Evolutionary conservation across 768 basidiomycete genomes (phyloP), one percentile per base, ranked within the genome.

Genomic region (Crucibulum laeve): DNA sequence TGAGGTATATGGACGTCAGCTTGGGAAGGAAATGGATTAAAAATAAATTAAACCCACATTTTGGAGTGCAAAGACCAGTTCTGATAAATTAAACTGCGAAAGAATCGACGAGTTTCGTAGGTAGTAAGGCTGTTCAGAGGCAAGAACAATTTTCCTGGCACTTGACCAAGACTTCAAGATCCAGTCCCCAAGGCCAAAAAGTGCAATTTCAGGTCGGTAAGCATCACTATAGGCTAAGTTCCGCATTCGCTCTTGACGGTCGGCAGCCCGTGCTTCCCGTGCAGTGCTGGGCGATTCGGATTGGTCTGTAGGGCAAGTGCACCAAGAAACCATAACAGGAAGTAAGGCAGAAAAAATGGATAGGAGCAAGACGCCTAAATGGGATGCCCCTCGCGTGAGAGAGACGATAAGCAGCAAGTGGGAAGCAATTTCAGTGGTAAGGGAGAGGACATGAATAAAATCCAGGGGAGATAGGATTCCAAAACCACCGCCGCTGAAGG

Each of bases 131-230:
- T 70, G 71, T 52, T 83, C 80, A 21, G 79, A 75, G 11, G 76
- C 74, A 41, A 84, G 64, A 35, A 82, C 74, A 15, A 77, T 62
- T 56, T 70, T 76, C 51, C 82, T 69, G 3, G 88, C 78, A 24
- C 63, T 69, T 3, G 82, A 73, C 91, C 91, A 94, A 5, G 80
- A 78, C 43, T 77, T 72, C 45, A 93, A 65, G 42, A 93, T 83
- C 91, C 91, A 94, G 28, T 87, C 83, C 8, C 81, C 83, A 13
- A 94, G 72, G 3, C 87, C 87, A 59, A 91, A 94, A 3, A 93
- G 69, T 25, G 83, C 70, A 24, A 93, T 75, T 59, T 94, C 91
- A 13, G 84, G 81, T n/a, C 88, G 82, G 59, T 87, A 80, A 0
- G 65, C 55, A 28, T 89, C 89, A 54, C 79, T 85, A 59, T 86